phyloP scores from a whole-genome alignment of 208 protist genomes.

The Balamuthia mandrillaris region DNA sequence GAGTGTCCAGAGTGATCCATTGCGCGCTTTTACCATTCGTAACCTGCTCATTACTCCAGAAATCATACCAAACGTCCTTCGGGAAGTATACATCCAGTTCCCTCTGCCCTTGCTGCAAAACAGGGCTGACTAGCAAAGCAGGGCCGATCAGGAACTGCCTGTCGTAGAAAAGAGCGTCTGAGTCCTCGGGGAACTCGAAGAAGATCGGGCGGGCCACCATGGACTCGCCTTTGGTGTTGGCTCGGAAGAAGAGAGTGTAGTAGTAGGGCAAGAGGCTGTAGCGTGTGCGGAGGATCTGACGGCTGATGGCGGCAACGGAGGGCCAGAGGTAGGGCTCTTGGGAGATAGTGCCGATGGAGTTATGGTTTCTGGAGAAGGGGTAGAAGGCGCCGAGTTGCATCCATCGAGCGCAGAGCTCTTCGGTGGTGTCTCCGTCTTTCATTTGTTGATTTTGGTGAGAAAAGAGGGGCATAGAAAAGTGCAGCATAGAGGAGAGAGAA shows the following conservation, averaged over 20 bases:
- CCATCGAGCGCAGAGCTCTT: slow-evolving; percentile 81
- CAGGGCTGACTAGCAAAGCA: slow-evolving; percentile 49
- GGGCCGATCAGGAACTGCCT: slow-evolving; percentile 73
- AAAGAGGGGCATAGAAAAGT: background rate
- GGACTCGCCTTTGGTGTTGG: background rate
- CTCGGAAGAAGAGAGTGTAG: slow-evolving; percentile 68
- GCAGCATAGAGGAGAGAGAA: background rate
- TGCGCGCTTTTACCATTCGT: background rate
- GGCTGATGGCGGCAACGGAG: slow-evolving; percentile 44
- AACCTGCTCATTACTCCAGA: background rate
- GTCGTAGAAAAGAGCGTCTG: slow-evolving; percentile 54
- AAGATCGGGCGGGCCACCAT: slow-evolving; percentile 71
- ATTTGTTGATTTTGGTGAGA: no score
- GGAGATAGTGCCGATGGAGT: slow-evolving; percentile 41
- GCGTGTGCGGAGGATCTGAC: slow-evolving; percentile 43
- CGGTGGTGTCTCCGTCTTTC: slow-evolving; percentile 63
- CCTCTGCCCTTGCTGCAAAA: slow-evolving; percentile 44
- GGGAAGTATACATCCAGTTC: slow-evolving; percentile 71
- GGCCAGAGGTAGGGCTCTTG: slow-evolving; percentile 58
- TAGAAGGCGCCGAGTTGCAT: slow-evolving; percentile 79
- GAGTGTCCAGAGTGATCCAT: background rate
- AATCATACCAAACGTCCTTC: slow-evolving; percentile 72
- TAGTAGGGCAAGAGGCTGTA: slow-evolving; percentile 75
- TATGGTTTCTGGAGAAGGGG: slow-evolving; percentile 83
- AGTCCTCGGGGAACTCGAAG: slow-evolving; percentile 73